phyloP scores from a whole-genome alignment of 208 protist genomes.

The Trypanosoma avium region DNA sequence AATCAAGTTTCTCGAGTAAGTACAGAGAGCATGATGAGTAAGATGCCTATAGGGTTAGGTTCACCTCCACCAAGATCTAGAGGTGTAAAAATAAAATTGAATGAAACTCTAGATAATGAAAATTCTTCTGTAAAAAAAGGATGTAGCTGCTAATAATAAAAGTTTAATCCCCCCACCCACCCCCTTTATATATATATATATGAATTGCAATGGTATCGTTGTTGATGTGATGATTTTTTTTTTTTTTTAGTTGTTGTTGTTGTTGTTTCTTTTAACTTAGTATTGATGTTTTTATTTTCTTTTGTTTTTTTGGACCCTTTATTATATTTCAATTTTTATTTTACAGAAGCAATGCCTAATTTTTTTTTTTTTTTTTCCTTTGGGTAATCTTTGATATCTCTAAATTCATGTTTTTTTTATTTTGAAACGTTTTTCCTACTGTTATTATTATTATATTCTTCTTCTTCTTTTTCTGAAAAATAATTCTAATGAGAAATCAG shows the following conservation, averaged over 20 bases:
- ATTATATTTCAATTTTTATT: too few relatives aligned
- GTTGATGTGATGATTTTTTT: background rate
- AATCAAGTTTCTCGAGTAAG: background rate
- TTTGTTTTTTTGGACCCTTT: background rate
- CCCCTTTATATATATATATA: too few relatives aligned
- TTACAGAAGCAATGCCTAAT: background rate
- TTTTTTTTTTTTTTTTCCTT: background rate
- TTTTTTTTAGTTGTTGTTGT: background rate
- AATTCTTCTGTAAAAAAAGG: background rate
- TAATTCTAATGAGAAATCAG: too few relatives aligned
- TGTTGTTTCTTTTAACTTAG: background rate
- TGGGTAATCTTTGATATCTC: too few relatives aligned
- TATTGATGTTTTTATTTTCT: background rate
- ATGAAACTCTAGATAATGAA: background rate
- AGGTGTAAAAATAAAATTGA: slow-evolving; percentile 6
- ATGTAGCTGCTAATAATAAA: slow-evolving; percentile 10
- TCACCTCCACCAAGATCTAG: background rate
- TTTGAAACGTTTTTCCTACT: too few relatives aligned
- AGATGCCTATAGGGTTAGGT: background rate
- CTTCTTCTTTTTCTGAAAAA: too few relatives aligned
- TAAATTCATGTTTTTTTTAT: too few relatives aligned
- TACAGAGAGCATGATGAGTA: background rate
- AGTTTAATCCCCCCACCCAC: too few relatives aligned
- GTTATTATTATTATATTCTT: too few relatives aligned
- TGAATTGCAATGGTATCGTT: too few relatives aligned